Percentiles rank a stretch among this genome's conserved stretches.
Evolutionary conservation across 805 yeast species (phyloP).

Genomic region (Starmerella bacillaris): DNA sequence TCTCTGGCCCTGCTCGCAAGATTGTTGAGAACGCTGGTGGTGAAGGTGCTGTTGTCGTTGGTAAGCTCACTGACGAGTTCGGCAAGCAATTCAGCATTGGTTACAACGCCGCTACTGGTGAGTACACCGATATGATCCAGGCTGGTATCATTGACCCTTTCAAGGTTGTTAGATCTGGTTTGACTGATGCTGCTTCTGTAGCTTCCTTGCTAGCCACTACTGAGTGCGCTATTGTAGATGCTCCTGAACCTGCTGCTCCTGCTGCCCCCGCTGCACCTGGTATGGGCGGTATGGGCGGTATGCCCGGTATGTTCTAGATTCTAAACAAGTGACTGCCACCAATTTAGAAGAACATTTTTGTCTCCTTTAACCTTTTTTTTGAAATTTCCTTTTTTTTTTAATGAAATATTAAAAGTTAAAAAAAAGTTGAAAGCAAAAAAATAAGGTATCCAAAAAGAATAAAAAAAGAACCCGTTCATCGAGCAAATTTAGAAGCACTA

Average conservation of each 20-base stretch:
- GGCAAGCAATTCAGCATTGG: conserved; percentile 72
- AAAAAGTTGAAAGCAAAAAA: too few species aligned
- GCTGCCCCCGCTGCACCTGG: conserved; percentile 44
- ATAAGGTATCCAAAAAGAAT: too few species aligned
- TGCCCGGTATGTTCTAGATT: conserved; percentile 22
- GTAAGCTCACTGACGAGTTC: conserved; percentile 45
- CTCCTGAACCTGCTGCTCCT: conserved; percentile 55
- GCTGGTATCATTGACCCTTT: conserved; percentile 97
- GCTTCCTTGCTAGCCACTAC: conserved; percentile 95
- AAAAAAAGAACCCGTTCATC: too few species aligned
- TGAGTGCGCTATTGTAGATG: conserved; percentile 94
- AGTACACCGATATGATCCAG: conserved; percentile 86
- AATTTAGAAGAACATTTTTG: too few species aligned
- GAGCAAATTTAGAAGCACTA: too few species aligned
- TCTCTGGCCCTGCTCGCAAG: conserved; percentile 86
- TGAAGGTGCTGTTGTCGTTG: conserved; percentile 92
- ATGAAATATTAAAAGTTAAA: too few species aligned
- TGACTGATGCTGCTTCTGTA: conserved; percentile 93
- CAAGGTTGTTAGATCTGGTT: conserved; percentile 90
- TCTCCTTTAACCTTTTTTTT: too few species aligned
- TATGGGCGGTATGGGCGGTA: conserved; percentile 40
- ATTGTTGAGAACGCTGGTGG: conserved; percentile 94
- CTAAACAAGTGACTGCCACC: too few species aligned
- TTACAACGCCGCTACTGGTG: conserved; percentile 81
- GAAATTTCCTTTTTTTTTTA: too few species aligned